These are phyloP conservation scores for Lachnellula suecica DNA, from an alignment of 2,329 filamentous ascomycete species.

Conservation along the genomic window DNA sequence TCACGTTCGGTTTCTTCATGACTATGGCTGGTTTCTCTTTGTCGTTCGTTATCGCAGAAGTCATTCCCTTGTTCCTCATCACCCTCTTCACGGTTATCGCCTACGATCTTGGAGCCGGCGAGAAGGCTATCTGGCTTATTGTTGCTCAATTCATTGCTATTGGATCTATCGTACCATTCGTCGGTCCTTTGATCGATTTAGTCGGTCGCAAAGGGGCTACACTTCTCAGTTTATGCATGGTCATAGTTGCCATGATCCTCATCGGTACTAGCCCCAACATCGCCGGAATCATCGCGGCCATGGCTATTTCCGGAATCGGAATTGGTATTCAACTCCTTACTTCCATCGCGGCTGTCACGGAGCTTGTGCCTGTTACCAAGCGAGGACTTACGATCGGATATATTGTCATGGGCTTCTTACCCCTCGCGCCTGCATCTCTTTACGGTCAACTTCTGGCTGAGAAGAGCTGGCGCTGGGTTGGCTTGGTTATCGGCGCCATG, in stretches of 20 bases:
- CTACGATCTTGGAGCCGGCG: slow-evolving; percentile 5
- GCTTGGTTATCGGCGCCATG: slow-evolving; percentile 42
- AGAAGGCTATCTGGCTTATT: slow-evolving; percentile 8
- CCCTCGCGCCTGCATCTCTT: slow-evolving; percentile 5
- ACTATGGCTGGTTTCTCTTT: slow-evolving; percentile 16
- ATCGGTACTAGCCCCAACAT: slow-evolving; percentile 2
- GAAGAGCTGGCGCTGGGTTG: slow-evolving; percentile 41
- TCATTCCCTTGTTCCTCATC: slow-evolving; percentile 17
- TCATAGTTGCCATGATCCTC: slow-evolving; percentile 6
- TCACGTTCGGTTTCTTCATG: slow-evolving; percentile 13
- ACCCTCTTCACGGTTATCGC: slow-evolving; percentile 16
- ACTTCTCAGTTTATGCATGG: neutral
- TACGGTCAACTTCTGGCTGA: slow-evolving; percentile 35
- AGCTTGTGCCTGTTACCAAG: slow-evolving; percentile 7
- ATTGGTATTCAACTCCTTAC: slow-evolving; percentile 8
- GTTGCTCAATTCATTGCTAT: slow-evolving; percentile 5
- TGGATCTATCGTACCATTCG: slow-evolving; percentile 9
- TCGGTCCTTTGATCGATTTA: slow-evolving; percentile 8
- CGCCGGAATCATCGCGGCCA: slow-evolving; percentile 7
- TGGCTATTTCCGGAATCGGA: slow-evolving; percentile 5
- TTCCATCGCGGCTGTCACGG: slow-evolving; percentile 7
- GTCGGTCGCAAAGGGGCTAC: slow-evolving; percentile 7
- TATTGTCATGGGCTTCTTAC: slow-evolving; percentile 2
- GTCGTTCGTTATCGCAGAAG: slow-evolving; percentile 11
- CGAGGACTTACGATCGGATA: slow-evolving; percentile 7